Conservation (phyloP, 2,329 filamentous ascomycete species). For the Paecilomyces dactylethromorphus region DNA sequence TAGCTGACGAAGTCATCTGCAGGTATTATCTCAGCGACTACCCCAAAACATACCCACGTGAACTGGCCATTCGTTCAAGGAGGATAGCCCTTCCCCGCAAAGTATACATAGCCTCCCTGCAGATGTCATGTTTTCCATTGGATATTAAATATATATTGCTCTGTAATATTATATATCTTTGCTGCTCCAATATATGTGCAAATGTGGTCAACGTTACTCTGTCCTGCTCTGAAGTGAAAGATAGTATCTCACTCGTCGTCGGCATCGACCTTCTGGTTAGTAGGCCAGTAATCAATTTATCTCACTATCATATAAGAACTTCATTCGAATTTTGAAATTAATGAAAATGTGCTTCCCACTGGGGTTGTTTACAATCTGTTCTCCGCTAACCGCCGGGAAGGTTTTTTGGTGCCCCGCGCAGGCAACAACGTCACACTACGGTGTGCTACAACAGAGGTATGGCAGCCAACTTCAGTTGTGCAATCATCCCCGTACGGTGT, state of each 20-base stretch:
- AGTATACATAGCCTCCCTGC: neutral
- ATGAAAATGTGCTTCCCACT: neutral
- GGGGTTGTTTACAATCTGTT: neutral
- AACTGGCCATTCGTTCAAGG: neutral
- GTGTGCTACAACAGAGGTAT: no score
- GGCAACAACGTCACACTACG: neutral
- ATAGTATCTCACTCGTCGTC: neutral
- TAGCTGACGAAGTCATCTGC: neutral
- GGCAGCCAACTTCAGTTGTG: no score
- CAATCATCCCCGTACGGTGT: no score
- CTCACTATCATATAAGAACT: neutral
- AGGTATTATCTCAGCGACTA: neutral
- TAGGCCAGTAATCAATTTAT: neutral
- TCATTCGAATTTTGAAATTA: neutral
- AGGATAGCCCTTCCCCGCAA: neutral
- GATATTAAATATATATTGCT: neutral
- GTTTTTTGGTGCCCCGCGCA: neutral
- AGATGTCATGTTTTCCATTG: neutral
- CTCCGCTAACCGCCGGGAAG: neutral
- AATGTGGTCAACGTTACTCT: neutral
- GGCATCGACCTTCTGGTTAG: neutral
- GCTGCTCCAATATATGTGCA: neutral
- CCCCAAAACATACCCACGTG: neutral
- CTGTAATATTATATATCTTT: neutral
- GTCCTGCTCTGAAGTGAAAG: neutral